These are phyloP conservation scores for Mollisiaceae sp. DNA, from an alignment of 2,329 filamentous ascomycete genomes.

Conservation along the genomic window DNA sequence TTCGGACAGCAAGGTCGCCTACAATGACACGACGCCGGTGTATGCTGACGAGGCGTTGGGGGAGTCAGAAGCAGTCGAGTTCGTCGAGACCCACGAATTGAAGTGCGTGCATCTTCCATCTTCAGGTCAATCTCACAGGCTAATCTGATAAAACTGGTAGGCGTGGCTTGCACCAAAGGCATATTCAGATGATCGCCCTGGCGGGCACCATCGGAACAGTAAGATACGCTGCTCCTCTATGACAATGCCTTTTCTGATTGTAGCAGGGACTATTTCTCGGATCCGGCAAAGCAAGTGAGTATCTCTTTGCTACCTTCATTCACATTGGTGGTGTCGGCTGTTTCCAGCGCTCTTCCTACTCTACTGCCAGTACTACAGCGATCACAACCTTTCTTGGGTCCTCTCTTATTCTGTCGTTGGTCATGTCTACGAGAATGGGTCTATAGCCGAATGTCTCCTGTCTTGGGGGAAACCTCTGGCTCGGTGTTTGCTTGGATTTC, in stretches of 20 bases:
- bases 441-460: not conserved
- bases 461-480: not conserved
- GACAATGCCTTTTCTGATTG: conserved; percentile 1
- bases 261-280: conserved; percentile 31
- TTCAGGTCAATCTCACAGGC: not conserved
- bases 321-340: no score
- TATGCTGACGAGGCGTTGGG: conserved; percentile 13
- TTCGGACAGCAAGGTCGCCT: conserved; percentile 11
- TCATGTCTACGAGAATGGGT: no score
- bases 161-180: conserved; percentile 49
- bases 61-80: conserved; percentile 22
- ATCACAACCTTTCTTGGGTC: no score
- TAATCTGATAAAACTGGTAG: conserved; percentile 39
- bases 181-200: conserved; percentile 51
- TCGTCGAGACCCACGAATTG: conserved; percentile 30
- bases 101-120: conserved; percentile 20
- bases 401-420: no score
- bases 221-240: conserved; percentile 5
- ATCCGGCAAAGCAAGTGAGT: conserved; percentile 10
- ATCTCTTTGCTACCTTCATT: no score
- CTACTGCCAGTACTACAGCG: no score
- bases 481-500: conserved; percentile 12
- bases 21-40: conserved; percentile 14
- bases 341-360: no score
- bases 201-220: conserved; percentile 53